These are phyloP conservation scores for Powellomyces hirtus DNA, from an alignment of 192 early-diverging fungal genomes.

Conservation along the genomic window DNA sequence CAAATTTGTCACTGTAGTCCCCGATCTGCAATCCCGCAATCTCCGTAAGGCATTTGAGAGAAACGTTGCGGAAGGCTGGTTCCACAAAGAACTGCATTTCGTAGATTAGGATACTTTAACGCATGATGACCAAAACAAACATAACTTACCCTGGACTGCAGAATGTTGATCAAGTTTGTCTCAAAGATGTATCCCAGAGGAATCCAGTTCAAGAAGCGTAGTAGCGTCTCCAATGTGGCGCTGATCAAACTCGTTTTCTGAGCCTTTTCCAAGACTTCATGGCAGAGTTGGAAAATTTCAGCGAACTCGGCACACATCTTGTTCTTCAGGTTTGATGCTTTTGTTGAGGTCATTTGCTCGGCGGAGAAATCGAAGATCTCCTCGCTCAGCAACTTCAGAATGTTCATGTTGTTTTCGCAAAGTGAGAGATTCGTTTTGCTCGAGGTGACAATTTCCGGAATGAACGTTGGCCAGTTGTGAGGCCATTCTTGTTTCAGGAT, in stretches of 20 bases:
- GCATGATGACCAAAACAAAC: neutral
- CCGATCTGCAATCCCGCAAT: slow-evolving; percentile 82
- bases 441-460: slow-evolving; percentile 96
- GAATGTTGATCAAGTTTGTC: slow-evolving; percentile 80
- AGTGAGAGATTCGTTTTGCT: slow-evolving; percentile 87
- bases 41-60: slow-evolving; percentile 96
- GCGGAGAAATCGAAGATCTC: slow-evolving; percentile 99
- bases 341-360: slow-evolving; percentile 97
- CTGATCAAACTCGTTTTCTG: slow-evolving; percentile 83
- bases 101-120: neutral
- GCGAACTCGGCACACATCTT: slow-evolving; percentile 95
- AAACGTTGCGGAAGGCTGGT: slow-evolving; percentile 85
- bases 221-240: slow-evolving; percentile 91
- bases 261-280: slow-evolving; percentile 90
- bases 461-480: slow-evolving; percentile 97
- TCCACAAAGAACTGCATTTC: slow-evolving; percentile 74
- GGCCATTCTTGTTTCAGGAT: slow-evolving; percentile 99
- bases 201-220: slow-evolving; percentile 97
- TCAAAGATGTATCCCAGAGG: slow-evolving; percentile 98
- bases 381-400: slow-evolving; percentile 96
- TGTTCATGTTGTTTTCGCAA: slow-evolving; percentile 99
- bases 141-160: slow-evolving; percentile 70
- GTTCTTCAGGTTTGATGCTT: slow-evolving; percentile 90
- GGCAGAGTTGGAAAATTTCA: slow-evolving; percentile 93
- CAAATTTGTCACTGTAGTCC: slow-evolving; percentile 86